These are phyloP conservation scores for Yarrowia porcina DNA, from an alignment of 805 yeast species.

Conservation along the genomic window DNA sequence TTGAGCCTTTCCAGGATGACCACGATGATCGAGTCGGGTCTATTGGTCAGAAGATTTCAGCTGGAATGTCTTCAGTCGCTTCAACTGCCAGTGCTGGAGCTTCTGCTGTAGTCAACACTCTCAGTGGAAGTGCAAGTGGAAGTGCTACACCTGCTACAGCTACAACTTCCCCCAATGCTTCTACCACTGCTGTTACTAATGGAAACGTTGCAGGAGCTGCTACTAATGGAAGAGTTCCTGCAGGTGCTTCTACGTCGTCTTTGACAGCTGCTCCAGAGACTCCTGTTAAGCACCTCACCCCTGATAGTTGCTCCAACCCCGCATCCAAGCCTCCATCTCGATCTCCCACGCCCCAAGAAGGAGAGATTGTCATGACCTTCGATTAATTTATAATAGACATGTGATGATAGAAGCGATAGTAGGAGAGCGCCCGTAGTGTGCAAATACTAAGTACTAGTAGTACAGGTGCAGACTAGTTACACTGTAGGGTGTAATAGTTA, in stretches of 20 bases:
- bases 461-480: too few species aligned
- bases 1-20: constrained; percentile 35
- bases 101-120: neutral
- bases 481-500: too few species aligned
- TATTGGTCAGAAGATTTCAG: neutral
- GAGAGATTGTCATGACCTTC: constrained; percentile 30
- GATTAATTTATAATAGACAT: constrained; percentile 26
- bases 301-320: too few species aligned
- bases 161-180: neutral
- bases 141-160: too few species aligned
- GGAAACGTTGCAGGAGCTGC: neutral
- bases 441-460: too few species aligned
- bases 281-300: neutral
- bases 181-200: neutral
- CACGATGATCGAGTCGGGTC: constrained; percentile 30
- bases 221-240: neutral
- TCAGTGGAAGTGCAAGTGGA: neutral
- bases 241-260: neutral
- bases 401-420: neutral
- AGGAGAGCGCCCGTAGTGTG: too few species aligned
- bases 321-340: neutral
- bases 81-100: constrained; percentile 9
- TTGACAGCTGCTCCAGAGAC: neutral
- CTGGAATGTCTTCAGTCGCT: neutral
- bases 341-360: constrained; percentile 19